phyloP scores from a whole-genome alignment of 352 stramenopile genomes.

The Lagenidium giganteum region DNA sequence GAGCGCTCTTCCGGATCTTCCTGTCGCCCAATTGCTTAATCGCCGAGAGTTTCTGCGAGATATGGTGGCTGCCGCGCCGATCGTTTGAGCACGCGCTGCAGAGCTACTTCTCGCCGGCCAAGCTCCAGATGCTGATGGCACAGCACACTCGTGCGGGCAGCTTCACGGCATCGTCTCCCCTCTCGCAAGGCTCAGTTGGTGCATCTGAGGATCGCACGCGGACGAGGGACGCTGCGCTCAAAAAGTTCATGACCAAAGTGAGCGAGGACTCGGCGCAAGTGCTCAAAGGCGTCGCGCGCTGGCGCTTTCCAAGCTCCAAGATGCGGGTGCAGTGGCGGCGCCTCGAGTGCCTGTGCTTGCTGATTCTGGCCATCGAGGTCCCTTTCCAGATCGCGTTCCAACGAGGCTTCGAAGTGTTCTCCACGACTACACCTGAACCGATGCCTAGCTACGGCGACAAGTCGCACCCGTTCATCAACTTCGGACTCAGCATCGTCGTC shows the following conservation, averaged over 20 bases:
- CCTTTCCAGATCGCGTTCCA: constrained; percentile 37
- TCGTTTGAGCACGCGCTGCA: constrained; percentile 24
- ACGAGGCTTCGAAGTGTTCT: constrained; percentile 38
- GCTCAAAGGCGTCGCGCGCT: too few relatives aligned
- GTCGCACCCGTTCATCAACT: constrained; percentile 28
- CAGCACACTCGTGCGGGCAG: too few relatives aligned
- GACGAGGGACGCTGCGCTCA: too few relatives aligned
- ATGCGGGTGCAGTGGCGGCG: too few relatives aligned
- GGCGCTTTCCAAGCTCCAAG: too few relatives aligned
- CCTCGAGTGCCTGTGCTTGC: neutral
- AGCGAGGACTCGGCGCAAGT: constrained; percentile 1
- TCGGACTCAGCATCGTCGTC: too few relatives aligned
- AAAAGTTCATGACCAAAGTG: constrained; percentile 13
- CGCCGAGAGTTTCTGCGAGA: constrained; percentile 20
- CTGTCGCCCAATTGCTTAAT: constrained; percentile 6
- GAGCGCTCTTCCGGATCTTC: constrained; percentile 6
- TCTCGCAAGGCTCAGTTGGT: too few relatives aligned
- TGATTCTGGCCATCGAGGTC: neutral
- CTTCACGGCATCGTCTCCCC: too few relatives aligned
- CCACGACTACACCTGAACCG: too few relatives aligned
- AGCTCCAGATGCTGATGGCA: too few relatives aligned
- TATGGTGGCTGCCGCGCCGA: constrained; percentile 12
- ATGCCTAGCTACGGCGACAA: too few relatives aligned
- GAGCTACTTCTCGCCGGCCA: constrained; percentile 51
- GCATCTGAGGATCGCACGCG: too few relatives aligned